phyloP scores from a whole-genome alignment of 352 stramenopile genomes.

The Hyaloperonospora arabidopsidis region DNA sequence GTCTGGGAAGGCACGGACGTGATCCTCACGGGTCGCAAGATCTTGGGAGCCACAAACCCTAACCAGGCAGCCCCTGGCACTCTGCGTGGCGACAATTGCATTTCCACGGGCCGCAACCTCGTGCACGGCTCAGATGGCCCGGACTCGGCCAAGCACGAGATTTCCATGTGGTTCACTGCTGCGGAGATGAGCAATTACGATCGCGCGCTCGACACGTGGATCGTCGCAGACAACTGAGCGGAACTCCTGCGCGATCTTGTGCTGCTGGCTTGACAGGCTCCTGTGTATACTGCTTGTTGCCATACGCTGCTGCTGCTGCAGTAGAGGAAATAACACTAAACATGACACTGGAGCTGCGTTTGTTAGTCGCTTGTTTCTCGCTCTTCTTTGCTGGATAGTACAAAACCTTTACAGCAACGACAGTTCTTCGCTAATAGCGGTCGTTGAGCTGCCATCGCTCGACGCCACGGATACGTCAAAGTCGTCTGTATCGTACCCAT shows the following conservation, averaged over 20 bases:
- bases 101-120: conserved; percentile 86
- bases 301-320: conserved; percentile 6
- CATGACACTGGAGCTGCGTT: too few species aligned
- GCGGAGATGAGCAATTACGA: conserved; percentile 90
- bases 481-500: conserved; percentile 19
- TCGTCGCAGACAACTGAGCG: conserved; percentile 83
- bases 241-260: not conserved
- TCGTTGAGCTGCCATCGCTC: conserved; percentile 10
- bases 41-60: conserved; percentile 92
- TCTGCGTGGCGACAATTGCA: conserved; percentile 92
- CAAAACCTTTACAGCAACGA: conserved; percentile 2
- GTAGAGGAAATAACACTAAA: too few species aligned
- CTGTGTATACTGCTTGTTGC: not conserved
- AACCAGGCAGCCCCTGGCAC: conserved; percentile 89
- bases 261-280: not conserved
- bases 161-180: conserved; percentile 89
- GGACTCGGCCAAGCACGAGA: conserved; percentile 89
- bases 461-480: conserved; percentile 24
- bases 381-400: too few species aligned
- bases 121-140: conserved; percentile 89
- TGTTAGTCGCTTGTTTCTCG: too few species aligned
- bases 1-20: conserved; percentile 90
- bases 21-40: conserved; percentile 92
- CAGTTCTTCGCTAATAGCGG: conserved; percentile 19
- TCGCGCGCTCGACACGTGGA: conserved; percentile 79